These are phyloP conservation scores for Verticillium klebahnii DNA, from an alignment of 2,329 filamentous ascomycete species.

Conservation along the genomic window DNA sequence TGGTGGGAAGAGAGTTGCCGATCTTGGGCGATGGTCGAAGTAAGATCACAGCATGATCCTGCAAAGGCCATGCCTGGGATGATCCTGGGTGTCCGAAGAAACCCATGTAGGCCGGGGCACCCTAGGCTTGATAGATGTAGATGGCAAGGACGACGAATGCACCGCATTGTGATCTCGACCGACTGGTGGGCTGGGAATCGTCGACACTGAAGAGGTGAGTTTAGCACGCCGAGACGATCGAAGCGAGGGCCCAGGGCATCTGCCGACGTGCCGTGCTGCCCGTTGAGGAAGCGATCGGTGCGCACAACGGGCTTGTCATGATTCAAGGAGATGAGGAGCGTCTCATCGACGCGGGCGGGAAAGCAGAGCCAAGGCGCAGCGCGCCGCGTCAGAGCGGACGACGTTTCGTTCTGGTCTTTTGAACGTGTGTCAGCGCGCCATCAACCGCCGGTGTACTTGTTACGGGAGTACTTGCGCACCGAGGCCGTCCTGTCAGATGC, in stretches of 20 bases:
- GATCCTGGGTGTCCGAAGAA: background rate
- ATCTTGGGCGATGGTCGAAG: background rate
- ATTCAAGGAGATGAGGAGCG: background rate
- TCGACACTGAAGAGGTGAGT: background rate
- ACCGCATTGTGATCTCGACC: background rate
- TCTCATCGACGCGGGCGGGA: background rate
- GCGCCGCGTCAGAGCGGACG: background rate
- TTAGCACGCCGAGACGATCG: background rate
- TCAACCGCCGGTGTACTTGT: background rate
- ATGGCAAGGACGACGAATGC: background rate
- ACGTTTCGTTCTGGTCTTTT: background rate
- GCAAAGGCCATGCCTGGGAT: background rate
- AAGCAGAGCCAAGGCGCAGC: background rate
- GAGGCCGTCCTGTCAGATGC: too few species aligned
- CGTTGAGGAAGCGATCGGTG: background rate
- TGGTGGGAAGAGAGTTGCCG: background rate
- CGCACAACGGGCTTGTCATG: background rate
- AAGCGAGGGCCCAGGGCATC: background rate
- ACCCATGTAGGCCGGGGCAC: background rate
- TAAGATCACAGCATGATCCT: background rate
- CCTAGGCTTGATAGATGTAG: background rate
- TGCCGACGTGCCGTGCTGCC: background rate
- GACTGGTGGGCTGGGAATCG: too few species aligned
- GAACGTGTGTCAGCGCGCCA: background rate
- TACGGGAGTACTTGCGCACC: too few species aligned